Evolutionary conservation across 129 eudicot genomes (phyloP).

Genomic region (Lactuca saligna): DNA sequence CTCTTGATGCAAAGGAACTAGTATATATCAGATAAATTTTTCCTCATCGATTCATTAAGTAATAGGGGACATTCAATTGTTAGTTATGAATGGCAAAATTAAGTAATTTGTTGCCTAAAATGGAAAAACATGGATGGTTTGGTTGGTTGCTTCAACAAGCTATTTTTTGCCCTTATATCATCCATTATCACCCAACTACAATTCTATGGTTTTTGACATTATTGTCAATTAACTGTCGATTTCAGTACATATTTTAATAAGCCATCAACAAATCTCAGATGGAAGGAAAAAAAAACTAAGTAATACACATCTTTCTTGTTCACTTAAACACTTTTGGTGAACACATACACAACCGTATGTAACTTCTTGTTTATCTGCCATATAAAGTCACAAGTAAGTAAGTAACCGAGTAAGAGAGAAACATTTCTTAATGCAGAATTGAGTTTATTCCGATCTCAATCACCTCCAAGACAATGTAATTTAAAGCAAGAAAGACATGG

Average conservation of each 20-base stretch:
- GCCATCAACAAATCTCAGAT: neutral
- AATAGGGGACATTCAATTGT: too few relatives aligned
- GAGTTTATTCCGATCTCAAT: slow-evolving; percentile 2
- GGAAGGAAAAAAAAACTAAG: neutral
- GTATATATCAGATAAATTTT: neutral
- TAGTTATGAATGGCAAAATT: too few relatives aligned
- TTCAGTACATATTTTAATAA: neutral
- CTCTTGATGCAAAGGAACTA: neutral
- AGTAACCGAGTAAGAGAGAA: neutral
- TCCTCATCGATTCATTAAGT: neutral
- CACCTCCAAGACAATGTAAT: neutral
- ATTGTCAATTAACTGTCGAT: too few relatives aligned
- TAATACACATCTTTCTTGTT: neutral
- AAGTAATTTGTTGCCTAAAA: too few relatives aligned
- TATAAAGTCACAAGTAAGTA: neutral
- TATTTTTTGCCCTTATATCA: neutral
- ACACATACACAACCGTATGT: neutral
- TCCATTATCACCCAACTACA: slow-evolving; percentile 11
- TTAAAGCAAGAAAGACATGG: slow-evolving; percentile 1
- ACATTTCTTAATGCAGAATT: neutral
- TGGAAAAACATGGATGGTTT: neutral
- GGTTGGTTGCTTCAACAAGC: neutral
- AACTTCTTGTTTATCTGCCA: neutral
- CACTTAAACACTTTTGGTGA: neutral
- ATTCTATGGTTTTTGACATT: neutral